Evolutionary conservation across 257 asterid species (phyloP).

Genomic region (Echium plantagineum): DNA sequence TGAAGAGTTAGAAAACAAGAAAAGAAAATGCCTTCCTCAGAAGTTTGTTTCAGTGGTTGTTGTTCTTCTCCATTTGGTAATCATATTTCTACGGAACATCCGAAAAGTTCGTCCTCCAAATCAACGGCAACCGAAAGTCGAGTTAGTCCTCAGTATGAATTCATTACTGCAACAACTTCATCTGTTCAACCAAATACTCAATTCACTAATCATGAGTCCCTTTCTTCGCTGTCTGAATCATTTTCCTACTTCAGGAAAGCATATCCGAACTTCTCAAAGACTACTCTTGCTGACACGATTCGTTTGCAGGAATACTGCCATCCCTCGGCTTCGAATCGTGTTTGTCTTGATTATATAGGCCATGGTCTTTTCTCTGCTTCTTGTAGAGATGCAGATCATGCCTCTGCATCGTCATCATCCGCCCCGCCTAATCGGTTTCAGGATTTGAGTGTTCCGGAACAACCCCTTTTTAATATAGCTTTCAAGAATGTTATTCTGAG

Average conservation of each 20-base stretch:
- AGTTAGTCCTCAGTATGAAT: background rate
- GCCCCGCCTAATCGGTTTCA: constrained; percentile 4
- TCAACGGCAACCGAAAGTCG: background rate
- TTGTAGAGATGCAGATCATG: constrained; percentile 10
- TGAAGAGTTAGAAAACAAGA: background rate
- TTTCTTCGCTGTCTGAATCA: background rate
- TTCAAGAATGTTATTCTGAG: constrained; percentile 32
- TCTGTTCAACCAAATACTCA: background rate
- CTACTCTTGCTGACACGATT: constrained; percentile 44
- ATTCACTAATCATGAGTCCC: background rate
- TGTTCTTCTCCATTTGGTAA: background rate
- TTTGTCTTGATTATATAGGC: constrained; percentile 68
- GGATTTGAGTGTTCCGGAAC: background rate
- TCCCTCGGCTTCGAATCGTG: constrained; percentile 29
- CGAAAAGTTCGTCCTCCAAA: background rate
- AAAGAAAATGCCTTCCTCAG: background rate
- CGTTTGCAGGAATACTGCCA: constrained; percentile 51
- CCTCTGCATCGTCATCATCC: constrained; percentile 28
- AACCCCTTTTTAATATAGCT: constrained; percentile 41
- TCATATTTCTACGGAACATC: background rate
- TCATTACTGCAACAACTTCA: background rate
- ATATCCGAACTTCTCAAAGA: constrained; percentile 26
- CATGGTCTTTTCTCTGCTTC: constrained; percentile 64
- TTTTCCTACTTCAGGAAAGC: background rate
- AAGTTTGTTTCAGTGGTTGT: background rate